phyloP scores from a whole-genome alignment of 352 stramenopile species.

The Phytophthora cryptogea region DNA sequence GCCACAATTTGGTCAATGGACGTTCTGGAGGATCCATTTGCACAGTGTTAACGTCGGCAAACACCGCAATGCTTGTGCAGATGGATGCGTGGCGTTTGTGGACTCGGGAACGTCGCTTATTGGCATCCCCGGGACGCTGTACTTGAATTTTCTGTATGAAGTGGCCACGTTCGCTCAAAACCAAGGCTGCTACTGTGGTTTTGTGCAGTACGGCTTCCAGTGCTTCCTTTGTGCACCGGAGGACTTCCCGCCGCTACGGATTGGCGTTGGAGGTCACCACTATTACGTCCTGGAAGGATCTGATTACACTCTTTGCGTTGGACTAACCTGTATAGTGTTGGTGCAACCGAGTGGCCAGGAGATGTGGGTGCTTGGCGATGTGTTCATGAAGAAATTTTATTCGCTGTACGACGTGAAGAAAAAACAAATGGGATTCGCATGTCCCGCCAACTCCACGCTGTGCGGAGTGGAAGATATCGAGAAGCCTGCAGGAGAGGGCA shows the following conservation, averaged over 20 bases:
- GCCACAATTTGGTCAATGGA: constrained; percentile 80
- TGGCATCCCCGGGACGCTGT: constrained; percentile 87
- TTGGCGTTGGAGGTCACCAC: constrained; percentile 63
- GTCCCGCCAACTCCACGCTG: constrained; percentile 42
- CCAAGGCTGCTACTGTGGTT: constrained; percentile 75
- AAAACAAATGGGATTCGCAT: constrained; percentile 88
- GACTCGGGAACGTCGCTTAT: constrained; percentile 98
- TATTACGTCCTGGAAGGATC: constrained; percentile 70
- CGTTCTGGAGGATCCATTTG: constrained; percentile 80
- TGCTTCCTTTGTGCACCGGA: constrained; percentile 73
- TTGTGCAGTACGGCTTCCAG: constrained; percentile 83
- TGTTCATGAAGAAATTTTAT: constrained; percentile 97
- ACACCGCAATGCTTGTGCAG: constrained; percentile 44
- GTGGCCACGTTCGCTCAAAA: constrained; percentile 66
- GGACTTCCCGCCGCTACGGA: constrained; percentile 68
- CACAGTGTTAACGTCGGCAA: constrained; percentile 64
- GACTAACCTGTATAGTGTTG: constrained; percentile 73
- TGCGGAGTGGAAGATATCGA: constrained; percentile 49
- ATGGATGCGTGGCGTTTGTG: constrained; percentile 91
- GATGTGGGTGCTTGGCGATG: constrained; percentile 97
- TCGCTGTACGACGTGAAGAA: constrained; percentile 91
- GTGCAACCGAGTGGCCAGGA: constrained; percentile 80
- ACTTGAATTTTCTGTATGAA: constrained; percentile 75
- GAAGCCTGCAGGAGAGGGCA: constrained; percentile 9
- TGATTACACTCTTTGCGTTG: constrained; percentile 84